phyloP scores from a whole-genome alignment of 805 yeast species.

The Ogataea wickerhamii region DNA sequence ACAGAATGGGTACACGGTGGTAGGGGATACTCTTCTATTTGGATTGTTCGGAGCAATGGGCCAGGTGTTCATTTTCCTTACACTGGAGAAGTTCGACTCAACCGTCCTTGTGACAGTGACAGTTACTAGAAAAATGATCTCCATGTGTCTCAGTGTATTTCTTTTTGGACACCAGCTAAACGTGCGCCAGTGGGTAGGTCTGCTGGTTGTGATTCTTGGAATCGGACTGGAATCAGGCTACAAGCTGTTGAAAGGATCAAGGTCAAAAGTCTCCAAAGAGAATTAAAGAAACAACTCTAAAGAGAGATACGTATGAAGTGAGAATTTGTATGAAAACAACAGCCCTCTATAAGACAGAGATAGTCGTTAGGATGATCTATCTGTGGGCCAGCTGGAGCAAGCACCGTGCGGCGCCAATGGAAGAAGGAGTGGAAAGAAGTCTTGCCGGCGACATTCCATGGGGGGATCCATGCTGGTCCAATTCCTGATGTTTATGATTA shows the following conservation, averaged over 20 bases:
- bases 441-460: constrained; percentile 34
- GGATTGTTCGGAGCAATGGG: constrained; percentile 85
- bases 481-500: not conserved
- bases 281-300: not conserved
- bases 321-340: not conserved
- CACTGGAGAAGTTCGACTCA: constrained; percentile 82
- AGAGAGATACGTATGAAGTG: constrained; percentile 1
- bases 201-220: constrained; percentile 77
- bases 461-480: not conserved
- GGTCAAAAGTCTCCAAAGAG: not conserved
- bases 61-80: constrained; percentile 86
- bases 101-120: constrained; percentile 86
- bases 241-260: constrained; percentile 31
- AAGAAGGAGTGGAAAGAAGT: constrained; percentile 41
- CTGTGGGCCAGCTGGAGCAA: constrained; percentile 40
- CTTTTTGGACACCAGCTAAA: constrained; percentile 77
- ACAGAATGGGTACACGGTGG: constrained; percentile 47
- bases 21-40: constrained; percentile 59
- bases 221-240: constrained; percentile 72
- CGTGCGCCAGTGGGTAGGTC: constrained; percentile 72
- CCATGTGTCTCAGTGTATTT: constrained; percentile 86
- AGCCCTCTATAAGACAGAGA: constrained; percentile 5
- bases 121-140: constrained; percentile 92
- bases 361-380: constrained; percentile 11
- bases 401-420: constrained; percentile 47